Evolutionary conservation across 352 stramenopile genomes (phyloP).

Genomic region (Saprolegnia diclina): DNA sequence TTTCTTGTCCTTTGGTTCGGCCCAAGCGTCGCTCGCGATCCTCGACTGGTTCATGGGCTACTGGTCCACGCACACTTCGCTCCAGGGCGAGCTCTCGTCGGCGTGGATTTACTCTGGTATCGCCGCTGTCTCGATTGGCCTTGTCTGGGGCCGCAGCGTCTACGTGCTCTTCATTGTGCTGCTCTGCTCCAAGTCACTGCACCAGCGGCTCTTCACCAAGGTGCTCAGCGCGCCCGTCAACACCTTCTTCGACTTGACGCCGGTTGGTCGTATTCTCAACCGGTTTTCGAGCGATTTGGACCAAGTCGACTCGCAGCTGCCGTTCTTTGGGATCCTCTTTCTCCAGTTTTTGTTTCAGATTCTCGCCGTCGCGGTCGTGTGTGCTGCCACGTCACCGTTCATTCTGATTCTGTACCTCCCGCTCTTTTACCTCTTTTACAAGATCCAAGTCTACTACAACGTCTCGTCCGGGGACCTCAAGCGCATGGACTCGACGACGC

Average conservation of each 20-base stretch:
- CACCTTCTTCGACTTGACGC: conserved; percentile 81
- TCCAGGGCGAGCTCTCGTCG: background rate
- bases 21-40: background rate
- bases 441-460: conserved; percentile 59
- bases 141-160: conserved; percentile 34
- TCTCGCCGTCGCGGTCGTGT: conserved; percentile 56
- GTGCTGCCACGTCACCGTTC: conserved; percentile 47
- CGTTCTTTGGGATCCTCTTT: conserved; percentile 58
- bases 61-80: background rate
- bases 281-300: conserved; percentile 74
- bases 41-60: conserved; percentile 25
- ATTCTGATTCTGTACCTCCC: conserved; percentile 53
- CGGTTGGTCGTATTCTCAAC: conserved; percentile 71
- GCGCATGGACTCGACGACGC: conserved; percentile 52
- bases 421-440: conserved; percentile 55
- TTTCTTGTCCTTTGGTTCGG: background rate
- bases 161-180: conserved; percentile 8
- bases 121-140: background rate
- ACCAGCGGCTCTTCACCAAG: conserved; percentile 25
- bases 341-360: conserved; percentile 70
- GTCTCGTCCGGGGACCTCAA: conserved; percentile 65
- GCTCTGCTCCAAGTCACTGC: conserved; percentile 19
- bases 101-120: conserved; percentile 4
- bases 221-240: conserved; percentile 46
- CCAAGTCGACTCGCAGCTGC: conserved; percentile 67